Conservation (phyloP, 2,329 filamentous ascomycete genomes). For the Chalaropsis thielavioides region DNA sequence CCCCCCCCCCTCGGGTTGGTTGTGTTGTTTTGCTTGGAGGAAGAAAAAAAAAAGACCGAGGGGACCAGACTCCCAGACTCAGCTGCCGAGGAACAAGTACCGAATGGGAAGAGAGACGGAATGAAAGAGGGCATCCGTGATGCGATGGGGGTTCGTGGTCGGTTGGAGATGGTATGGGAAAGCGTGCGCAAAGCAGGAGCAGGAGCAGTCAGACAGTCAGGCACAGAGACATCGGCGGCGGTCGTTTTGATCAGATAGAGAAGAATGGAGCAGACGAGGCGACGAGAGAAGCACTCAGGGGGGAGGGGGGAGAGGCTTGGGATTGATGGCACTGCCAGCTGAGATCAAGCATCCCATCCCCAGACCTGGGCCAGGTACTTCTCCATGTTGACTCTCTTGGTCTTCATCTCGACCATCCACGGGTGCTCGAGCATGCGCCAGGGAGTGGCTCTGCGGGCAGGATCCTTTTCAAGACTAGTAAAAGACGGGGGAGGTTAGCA, state of each 20-base stretch:
- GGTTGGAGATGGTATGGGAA: too few relatives aligned
- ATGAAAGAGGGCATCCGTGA: too few relatives aligned
- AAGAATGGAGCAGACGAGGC: neutral
- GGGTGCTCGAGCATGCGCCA: slow-evolving; percentile 99
- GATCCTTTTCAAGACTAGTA: slow-evolving; percentile 80
- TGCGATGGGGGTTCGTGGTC: too few relatives aligned
- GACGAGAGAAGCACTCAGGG: neutral
- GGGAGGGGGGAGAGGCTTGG: neutral
- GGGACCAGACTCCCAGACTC: too few relatives aligned
- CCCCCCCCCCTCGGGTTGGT: too few relatives aligned
- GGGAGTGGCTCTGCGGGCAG: slow-evolving; percentile 70
- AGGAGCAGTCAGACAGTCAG: neutral
- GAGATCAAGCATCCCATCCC: slow-evolving; percentile 59
- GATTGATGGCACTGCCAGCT: too few relatives aligned
- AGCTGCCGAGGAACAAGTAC: too few relatives aligned
- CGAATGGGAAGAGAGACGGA: too few relatives aligned
- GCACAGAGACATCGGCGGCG: too few relatives aligned
- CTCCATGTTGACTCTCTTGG: slow-evolving; percentile 94
- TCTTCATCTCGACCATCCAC: slow-evolving; percentile 94
- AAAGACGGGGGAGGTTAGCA: slow-evolving; percentile 10
- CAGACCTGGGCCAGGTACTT: slow-evolving; percentile 89
- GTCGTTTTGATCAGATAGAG: too few relatives aligned
- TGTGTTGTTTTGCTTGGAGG: too few relatives aligned
- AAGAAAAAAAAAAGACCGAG: too few relatives aligned
- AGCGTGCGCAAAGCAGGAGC: neutral